These are phyloP conservation scores for Aspergillus felis DNA, from an alignment of 2,329 filamentous ascomycete species.

Conservation along the genomic window DNA sequence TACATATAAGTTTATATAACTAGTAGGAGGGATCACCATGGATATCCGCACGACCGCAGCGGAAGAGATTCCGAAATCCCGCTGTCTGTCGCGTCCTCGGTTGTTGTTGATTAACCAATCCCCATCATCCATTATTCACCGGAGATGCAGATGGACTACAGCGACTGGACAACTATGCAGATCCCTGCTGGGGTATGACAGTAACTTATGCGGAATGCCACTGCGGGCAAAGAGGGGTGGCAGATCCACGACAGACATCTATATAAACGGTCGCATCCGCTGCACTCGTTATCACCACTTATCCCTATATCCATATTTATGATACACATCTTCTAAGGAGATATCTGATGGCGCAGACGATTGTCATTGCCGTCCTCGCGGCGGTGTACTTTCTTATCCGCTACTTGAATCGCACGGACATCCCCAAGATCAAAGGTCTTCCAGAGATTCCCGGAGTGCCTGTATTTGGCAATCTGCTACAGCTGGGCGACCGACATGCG, in stretches of 20 bases:
- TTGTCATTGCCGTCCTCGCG: conserved; percentile 31
- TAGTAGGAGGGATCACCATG: too few relatives aligned
- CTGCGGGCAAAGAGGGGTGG: too few relatives aligned
- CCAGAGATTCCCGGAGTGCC: conserved; percentile 61
- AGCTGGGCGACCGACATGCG: conserved; percentile 57
- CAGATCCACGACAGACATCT: too few relatives aligned
- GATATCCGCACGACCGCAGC: neutral
- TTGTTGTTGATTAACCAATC: neutral
- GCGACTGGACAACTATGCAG: too few relatives aligned
- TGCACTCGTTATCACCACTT: neutral
- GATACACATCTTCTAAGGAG: too few relatives aligned
- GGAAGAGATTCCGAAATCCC: neutral
- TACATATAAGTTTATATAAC: too few relatives aligned
- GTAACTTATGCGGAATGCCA: too few relatives aligned
- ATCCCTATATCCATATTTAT: neutral
- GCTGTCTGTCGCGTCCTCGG: neutral
- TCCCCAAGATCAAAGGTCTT: conserved; percentile 58
- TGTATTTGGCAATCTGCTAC: conserved; percentile 60
- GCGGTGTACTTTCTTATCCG: conserved; percentile 39
- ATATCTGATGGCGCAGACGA: conserved; percentile 12
- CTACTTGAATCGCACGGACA: conserved; percentile 50
- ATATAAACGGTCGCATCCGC: neutral
- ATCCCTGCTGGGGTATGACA: too few relatives aligned
- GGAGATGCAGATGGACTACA: too few relatives aligned
- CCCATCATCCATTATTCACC: too few relatives aligned